Conservation (phyloP, 225 moss, liverwort and hornwort genomes). For the Climacium dendroides region DNA sequence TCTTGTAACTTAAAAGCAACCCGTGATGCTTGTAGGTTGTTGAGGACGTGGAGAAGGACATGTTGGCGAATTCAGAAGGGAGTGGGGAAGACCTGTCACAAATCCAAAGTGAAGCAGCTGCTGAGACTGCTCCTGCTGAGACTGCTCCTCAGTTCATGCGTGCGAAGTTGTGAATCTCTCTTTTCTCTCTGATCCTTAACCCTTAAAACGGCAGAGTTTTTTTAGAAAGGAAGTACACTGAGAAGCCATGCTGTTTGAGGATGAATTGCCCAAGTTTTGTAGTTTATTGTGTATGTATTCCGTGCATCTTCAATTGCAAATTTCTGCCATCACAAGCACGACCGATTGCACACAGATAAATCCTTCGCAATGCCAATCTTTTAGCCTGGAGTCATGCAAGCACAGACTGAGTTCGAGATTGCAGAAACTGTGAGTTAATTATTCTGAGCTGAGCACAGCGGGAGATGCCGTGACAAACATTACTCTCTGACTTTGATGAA, state of each 20-base stretch:
- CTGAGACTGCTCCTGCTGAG: too few species aligned
- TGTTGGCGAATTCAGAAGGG: constrained; percentile 23
- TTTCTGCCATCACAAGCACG: background rate
- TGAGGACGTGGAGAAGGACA: constrained; percentile 25
- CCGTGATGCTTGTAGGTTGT: constrained; percentile 1
- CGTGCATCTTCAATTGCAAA: background rate
- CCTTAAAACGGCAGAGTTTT: background rate
- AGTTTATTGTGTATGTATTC: background rate
- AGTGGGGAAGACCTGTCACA: constrained; percentile 9
- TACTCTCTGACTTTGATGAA: too few species aligned
- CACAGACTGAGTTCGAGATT: background rate
- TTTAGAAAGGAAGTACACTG: background rate
- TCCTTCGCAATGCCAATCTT: background rate
- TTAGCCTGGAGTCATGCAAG: background rate
- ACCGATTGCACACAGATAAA: too few species aligned
- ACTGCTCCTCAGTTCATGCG: constrained; percentile 2
- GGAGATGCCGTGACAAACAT: too few species aligned
- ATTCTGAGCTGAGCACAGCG: too few species aligned
- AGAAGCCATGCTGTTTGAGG: too few species aligned
- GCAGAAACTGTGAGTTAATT: too few species aligned
- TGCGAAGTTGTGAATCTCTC: constrained; percentile 9
- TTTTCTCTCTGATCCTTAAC: background rate
- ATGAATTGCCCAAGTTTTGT: too few species aligned
- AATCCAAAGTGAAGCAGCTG: background rate
- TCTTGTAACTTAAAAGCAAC: background rate